Evolutionary conservation across 2,329 filamentous ascomycete species (phyloP), one percentile per base, ranked within the genome.

Genomic region (Nigrograna mackinnonii): DNA sequence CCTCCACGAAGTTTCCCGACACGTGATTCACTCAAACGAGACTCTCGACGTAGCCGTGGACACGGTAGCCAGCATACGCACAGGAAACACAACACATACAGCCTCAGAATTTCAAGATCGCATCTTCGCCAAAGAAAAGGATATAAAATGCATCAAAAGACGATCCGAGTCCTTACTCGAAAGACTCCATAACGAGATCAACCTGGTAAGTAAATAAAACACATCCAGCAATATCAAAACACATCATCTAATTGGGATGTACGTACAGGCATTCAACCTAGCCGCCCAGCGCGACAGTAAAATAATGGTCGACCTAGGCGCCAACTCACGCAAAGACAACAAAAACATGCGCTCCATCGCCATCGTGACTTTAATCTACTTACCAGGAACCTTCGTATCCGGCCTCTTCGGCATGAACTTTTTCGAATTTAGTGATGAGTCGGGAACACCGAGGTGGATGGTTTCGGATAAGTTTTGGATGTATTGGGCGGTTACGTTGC

Each of bases 371-470:
- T 66, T 71, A 49, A 45, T 64, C 2, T 72, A 71, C 44, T 62
- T 71, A 3, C 70, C 70, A 4, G 68, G 60, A 1, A 71, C 68
- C 18, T 72, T 71, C 46, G 58, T 71, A 43, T 61, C 69, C 52
- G 24, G 24, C 24, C 24, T 28, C 24, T 28, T 28, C 24, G 24
- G 24, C 9, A 28, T 28, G 24, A 28, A 28, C 24, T 28, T 28
- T 28, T 28, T 28, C 24, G 24, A 28, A 9, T 28, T 28, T n/a
- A n/a, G n/a, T 28, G 24, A 9, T 9, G 9, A 9, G 9, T 9
- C 24, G n/a, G 24, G n/a, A n/a, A 28, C 9, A 28, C 9, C 9
- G 16, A 34, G 31, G 4, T 26, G 20, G n/a, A 24, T 18, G 12
- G 16, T 43, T 18, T 45, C 43, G 6, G 30, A 45, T 26, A 30